Evolutionary conservation across 345 rosid species (phyloP), one percentile per base, ranked within the genome.

Genomic region (Eucalyptus microcorys): DNA sequence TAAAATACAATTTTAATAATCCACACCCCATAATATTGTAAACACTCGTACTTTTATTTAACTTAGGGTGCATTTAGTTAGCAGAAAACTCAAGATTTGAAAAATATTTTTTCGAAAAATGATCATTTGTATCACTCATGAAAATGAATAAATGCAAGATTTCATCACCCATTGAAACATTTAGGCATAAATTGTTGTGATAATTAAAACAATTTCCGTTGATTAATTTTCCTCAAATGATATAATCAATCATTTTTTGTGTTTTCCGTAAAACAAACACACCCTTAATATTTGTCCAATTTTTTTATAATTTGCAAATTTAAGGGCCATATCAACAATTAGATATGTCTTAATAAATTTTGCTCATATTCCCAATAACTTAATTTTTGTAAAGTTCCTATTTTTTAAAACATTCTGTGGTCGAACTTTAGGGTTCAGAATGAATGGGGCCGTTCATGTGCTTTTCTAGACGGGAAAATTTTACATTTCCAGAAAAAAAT

Each of bases 81-180:
- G 1, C 0, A 3, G 0, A 52, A 52, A 19, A 19, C 55, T 52
- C 0, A 19, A 19, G 0, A 52, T 52, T 50, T 52, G 1, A 19
- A 52, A 52, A 19, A 52, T 52, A 3, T 7, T 19, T 19, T 52
- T 52, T 52, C 10, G 0, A 52, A 52, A 52, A 52, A 52, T 52
- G 10, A 52, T 52, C 8, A 52, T 52, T 0, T 1, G 2, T 52
- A 52, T 52, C 55, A 7, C 55, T 52, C 19, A 19, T 19, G 55
- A 52, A 19, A 52, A 52, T 19, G 55, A 52, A 19, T 19, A 52
- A 52, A 4, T 52, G 2, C 55, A 52, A 52, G 2, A 52, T 52
- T 19, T 52, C 55, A 52, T 52, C 55, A 19, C 55, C 24, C 24
- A 7, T 52, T 19, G 24, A 52, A 52, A 52, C 2, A 3, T 0